Evolutionary conservation across 805 yeast genomes (phyloP), one percentile per base, ranked within the genome.

Genomic region (Ogataea zsoltii): DNA sequence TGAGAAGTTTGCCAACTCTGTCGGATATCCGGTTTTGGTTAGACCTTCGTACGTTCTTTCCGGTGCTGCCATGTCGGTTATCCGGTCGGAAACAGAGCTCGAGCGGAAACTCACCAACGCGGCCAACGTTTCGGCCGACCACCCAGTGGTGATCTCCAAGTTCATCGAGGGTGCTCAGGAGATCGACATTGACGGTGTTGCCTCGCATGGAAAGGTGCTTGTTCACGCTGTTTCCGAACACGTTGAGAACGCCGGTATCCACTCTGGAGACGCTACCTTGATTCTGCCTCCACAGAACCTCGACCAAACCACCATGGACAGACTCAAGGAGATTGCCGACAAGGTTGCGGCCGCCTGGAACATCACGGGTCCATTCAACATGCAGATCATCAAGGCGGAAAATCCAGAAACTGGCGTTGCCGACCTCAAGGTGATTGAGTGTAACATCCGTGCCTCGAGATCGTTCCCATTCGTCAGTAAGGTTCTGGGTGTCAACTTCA

Each of bases 381-480:
- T 92, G 95, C 98, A 94, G 76, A 84, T 94, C 66, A 94, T 94
- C 68, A 84, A 85, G 69, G 82, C 84, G 49, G 82, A 78, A 53
- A 74, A 80, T 56, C 76, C 77, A 48, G 80, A 82, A 39, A 75
- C 81, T 36, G 75, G 72, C 45, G 75, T 74, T 42, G 76, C 80
- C 42, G 83, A 81, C 50, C 79, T 91, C 63, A 94, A 94, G 79
- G 99, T 94, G 49, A 94, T 94, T 67, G 99, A 94, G 74, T 94
- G 99, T 81, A 94, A 94, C 71, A 87, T 94, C 60, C 87, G 99
- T 72, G 99, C 99, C 42, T 92, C 98, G 6, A 83, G 99, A 70
- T 92, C 98, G 13, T 94, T 94, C 92, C 99, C 99, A 68, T 94
- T 94, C 67, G 97, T 92, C 31, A 92, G 98, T 39, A 94, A 94